A percentile compares a stretch with the other conserved stretches of the same genome.
Conservation (phyloP, 202 grass and related monocot genomes). For the Carex sylvatica region DNA sequence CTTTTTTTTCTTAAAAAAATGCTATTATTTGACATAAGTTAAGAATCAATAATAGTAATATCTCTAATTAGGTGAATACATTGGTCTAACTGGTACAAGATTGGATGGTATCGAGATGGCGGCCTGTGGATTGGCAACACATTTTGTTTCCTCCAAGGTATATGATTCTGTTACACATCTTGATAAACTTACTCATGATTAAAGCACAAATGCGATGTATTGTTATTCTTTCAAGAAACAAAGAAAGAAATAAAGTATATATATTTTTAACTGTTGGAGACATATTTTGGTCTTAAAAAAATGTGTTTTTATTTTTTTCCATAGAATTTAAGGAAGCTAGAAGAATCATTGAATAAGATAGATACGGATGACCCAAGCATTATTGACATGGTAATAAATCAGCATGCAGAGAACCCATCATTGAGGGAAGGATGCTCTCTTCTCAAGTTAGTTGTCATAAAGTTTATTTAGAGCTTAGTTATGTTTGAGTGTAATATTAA, state of each 20-base stretch:
- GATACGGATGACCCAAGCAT: slow-evolving; percentile 16
- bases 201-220: neutral
- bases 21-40: neutral
- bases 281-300: no score
- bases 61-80: slow-evolving; percentile 21
- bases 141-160: slow-evolving; percentile 28
- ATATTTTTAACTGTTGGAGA: no score
- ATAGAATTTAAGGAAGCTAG: slow-evolving; percentile 6
- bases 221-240: neutral
- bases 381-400: slow-evolving; percentile 12
- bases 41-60: neutral
- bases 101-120: slow-evolving; percentile 27
- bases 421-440: slow-evolving; percentile 3
- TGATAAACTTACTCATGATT: neutral
- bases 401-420: neutral
- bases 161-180: neutral
- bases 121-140: slow-evolving; percentile 30
- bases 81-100: slow-evolving; percentile 29
- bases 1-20: neutral
- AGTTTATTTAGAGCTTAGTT: no score
- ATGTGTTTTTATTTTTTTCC: no score
- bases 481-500: neutral
- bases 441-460: neutral
- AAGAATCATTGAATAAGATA: slow-evolving; percentile 6
- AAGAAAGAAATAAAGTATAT: neutral